phyloP scores from a whole-genome alignment of 2,329 filamentous ascomycete genomes.

The Catunica adiposa region DNA sequence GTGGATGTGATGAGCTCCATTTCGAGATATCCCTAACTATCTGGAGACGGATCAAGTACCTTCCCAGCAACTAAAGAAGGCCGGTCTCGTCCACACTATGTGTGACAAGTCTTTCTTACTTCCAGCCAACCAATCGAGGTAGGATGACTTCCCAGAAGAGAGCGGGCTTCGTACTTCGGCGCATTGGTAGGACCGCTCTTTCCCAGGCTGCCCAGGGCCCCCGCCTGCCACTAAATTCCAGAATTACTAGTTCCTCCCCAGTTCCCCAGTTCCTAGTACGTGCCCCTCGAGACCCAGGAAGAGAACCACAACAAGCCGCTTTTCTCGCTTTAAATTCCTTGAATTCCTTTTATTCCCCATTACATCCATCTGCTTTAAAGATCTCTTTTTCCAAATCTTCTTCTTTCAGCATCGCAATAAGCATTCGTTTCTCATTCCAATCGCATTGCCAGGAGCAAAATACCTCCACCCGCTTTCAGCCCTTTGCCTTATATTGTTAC shows the following conservation, averaged over 20 bases:
- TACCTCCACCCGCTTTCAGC: too few species aligned
- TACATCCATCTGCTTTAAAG: slow-evolving; percentile 3
- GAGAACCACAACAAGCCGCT: not conserved
- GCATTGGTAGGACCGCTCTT: not conserved
- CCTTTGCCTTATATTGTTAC: not conserved
- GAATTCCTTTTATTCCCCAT: slow-evolving; percentile 5
- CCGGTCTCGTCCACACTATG: too few species aligned
- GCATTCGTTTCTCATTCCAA: not conserved
- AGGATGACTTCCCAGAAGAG: not conserved
- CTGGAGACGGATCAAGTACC: too few species aligned
- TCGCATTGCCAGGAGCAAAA: not conserved
- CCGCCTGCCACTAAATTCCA: not conserved
- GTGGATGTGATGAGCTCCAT: too few species aligned
- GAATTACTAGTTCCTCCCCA: not conserved
- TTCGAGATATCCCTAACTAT: too few species aligned
- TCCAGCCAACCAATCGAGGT: not conserved
- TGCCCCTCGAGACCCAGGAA: slow-evolving; percentile 3
- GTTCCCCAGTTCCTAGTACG: not conserved
- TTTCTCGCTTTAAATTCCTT: slow-evolving; percentile 3
- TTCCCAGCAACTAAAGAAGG: too few species aligned
- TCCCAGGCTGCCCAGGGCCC: not conserved
- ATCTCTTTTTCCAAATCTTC: slow-evolving; percentile 4
- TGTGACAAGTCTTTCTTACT: not conserved
- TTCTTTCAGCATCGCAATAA: not conserved
- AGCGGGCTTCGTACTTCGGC: not conserved